Conservation (phyloP, 768 basidiomycete genomes). For the Tylopilus cervinicoccineus region DNA sequence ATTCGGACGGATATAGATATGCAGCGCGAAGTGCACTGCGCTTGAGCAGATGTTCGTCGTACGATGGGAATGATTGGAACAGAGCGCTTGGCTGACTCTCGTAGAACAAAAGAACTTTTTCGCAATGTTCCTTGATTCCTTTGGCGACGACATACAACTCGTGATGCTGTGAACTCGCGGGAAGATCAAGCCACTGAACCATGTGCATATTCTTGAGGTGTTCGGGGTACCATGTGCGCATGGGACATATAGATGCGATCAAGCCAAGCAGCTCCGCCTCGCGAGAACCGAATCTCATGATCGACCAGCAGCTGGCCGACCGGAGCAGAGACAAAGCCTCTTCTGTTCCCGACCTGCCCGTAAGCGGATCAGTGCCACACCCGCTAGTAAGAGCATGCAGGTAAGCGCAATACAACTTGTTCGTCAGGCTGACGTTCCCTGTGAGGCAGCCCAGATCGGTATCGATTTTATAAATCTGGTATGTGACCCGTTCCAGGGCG, state of each 20-base stretch:
- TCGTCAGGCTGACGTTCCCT: conserved; percentile 25
- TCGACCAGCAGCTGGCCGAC: conserved; percentile 38
- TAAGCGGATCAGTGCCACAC: conserved; percentile 41
- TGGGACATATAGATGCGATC: conserved; percentile 35
- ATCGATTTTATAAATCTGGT: conserved; percentile 31
- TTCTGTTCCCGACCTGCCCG: conserved; percentile 39
- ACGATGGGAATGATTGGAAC: conserved; percentile 9
- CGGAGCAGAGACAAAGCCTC: conserved; percentile 39
- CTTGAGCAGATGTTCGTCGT: conserved; percentile 10
- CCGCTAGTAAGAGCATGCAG: conserved; percentile 43
- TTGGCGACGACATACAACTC: conserved; percentile 9
- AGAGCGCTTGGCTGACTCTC: background rate
- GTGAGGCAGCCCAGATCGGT: conserved; percentile 27
- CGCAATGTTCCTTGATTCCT: conserved; percentile 29
- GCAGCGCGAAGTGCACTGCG: conserved; percentile 18
- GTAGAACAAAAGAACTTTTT: conserved; percentile 14
- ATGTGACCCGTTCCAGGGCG: conserved; percentile 11
- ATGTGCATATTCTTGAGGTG: conserved; percentile 10
- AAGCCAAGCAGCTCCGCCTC: conserved; percentile 32
- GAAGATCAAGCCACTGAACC: conserved; percentile 11
- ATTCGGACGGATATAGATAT: conserved; percentile 12
- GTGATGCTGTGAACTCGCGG: conserved; percentile 30
- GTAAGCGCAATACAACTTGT: conserved; percentile 36
- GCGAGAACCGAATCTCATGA: conserved; percentile 31
- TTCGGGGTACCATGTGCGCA: conserved; percentile 37